Base-by-base conservation (phyloP, 179 eudicot species). In the Camellia oleifera region DNA sequence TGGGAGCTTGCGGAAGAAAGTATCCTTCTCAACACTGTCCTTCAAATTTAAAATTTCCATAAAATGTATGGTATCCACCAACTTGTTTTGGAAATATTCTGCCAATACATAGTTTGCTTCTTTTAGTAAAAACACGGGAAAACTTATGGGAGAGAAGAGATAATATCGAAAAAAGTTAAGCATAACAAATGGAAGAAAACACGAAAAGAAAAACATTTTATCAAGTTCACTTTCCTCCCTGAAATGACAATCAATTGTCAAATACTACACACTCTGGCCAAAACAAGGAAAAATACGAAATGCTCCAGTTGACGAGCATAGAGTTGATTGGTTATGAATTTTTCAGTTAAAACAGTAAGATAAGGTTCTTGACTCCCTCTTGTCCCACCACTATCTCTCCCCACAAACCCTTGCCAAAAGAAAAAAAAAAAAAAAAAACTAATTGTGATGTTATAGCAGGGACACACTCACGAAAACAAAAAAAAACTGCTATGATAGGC, bases 11-110 rank as follows among this genome's bases (percentile, higher is more conserved):
- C 99, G 96, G 88, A 96, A 96, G 88, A 96, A 96, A 56, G 93
- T 89, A 84, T 96, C 99, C 85, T 96, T 96, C 83, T 96, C 99
- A 52, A 96, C 93, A 80, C 99, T 96, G 87, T 96, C 99, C 87
- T 96, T 96, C 79, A 96, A 87, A 86, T 93, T 96, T 78, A 96
- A 91, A 74, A 96, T 94, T 93, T 96, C 99, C 99, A 96, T 94
- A 79, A 96, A 94, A 72, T 94, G 98, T 82, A 96, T 92, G 69
- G 99, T 96, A 77, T 96, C 99, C 82, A 96, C 94, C 89, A 96
- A 86, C 89, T 96, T 96, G 84, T 96, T 96, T 82, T 96, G 99
- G 82, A 96, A 96, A 87, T 96, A 96, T 80, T 96, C 99, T 96
- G 97, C 68, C 81, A 82, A 69, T n/a, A 64, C 3, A 81, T 14